These are phyloP conservation scores for Rhinocladiella similis DNA, from an alignment of 2,329 filamentous ascomycete species.

Conservation along the genomic window DNA sequence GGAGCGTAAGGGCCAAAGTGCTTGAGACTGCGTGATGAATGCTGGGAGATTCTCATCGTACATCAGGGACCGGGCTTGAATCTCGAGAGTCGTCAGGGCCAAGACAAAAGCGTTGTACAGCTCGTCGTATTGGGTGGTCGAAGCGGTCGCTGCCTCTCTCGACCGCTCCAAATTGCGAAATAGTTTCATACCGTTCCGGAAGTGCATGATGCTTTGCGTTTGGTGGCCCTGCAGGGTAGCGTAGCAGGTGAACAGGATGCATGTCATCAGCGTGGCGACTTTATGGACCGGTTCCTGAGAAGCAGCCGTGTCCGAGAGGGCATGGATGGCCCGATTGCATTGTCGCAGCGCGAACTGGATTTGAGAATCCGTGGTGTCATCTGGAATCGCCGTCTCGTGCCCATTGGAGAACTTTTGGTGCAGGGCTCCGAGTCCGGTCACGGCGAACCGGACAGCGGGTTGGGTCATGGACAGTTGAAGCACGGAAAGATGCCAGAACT, in stretches of 20 bases:
- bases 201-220: slow-evolving; percentile 11
- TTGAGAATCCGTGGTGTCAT: slow-evolving; percentile 5
- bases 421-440: slow-evolving; percentile 9
- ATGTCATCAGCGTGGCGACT: slow-evolving; percentile 3
- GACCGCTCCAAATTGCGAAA: slow-evolving; percentile 2
- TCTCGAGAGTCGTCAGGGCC: slow-evolving; percentile 5
- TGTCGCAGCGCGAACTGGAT: slow-evolving; percentile 9
- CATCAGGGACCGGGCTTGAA: slow-evolving; percentile 8
- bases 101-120: slow-evolving; percentile 7
- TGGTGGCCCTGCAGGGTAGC: slow-evolving; percentile 10
- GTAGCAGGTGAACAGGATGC: slow-evolving; percentile 11
- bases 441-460: slow-evolving; percentile 6
- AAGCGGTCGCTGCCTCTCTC: neutral
- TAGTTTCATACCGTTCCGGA: slow-evolving; percentile 6
- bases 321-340: slow-evolving; percentile 12
- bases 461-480: slow-evolving; percentile 13
- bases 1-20: neutral
- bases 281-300: slow-evolving; percentile 2
- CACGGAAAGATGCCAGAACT: slow-evolving; percentile 9
- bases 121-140: neutral
- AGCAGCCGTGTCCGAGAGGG: neutral
- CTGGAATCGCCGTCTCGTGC: slow-evolving; percentile 3
- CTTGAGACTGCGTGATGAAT: neutral
- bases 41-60: slow-evolving; percentile 6
- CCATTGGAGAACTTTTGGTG: slow-evolving; percentile 6